Evolutionary conservation across 345 rosid genomes (phyloP).

Genomic region (Abelmoschus esculentus): DNA sequence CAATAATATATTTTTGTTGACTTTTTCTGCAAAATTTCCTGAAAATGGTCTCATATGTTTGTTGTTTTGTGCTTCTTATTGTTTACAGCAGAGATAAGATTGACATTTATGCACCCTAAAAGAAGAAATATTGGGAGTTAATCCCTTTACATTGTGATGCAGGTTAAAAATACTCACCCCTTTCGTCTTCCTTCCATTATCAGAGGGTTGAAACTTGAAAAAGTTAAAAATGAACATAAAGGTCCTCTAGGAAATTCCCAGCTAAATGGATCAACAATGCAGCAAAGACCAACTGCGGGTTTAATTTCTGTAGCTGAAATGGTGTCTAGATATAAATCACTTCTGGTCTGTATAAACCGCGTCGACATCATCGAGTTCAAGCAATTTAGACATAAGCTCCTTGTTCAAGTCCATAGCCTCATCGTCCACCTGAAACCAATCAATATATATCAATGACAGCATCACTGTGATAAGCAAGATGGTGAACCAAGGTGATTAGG

Average conservation of each 20-base stretch:
- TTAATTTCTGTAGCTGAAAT: slow-evolving; percentile 2
- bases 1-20: too few species aligned
- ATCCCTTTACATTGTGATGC: neutral
- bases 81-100: too few species aligned
- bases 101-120: too few species aligned
- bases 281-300: neutral
- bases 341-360: slow-evolving; percentile 68
- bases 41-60: too few species aligned
- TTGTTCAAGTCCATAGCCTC: slow-evolving; percentile 88
- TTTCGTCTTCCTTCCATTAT: neutral
- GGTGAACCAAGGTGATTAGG: neutral
- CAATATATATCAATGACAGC: slow-evolving; percentile 16
- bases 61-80: too few species aligned
- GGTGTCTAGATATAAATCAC: slow-evolving; percentile 19
- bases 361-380: slow-evolving; percentile 88
- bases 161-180: neutral
- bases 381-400: slow-evolving; percentile 68
- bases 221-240: neutral
- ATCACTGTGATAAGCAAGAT: neutral
- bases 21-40: too few species aligned
- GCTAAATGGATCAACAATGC: neutral
- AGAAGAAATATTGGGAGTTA: too few species aligned
- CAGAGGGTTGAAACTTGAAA: neutral
- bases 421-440: slow-evolving; percentile 79
- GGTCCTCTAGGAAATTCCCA: neutral